phyloP scores from a whole-genome alignment of 192 early-diverging fungal species.

The Entomortierella chlamydospora region DNA sequence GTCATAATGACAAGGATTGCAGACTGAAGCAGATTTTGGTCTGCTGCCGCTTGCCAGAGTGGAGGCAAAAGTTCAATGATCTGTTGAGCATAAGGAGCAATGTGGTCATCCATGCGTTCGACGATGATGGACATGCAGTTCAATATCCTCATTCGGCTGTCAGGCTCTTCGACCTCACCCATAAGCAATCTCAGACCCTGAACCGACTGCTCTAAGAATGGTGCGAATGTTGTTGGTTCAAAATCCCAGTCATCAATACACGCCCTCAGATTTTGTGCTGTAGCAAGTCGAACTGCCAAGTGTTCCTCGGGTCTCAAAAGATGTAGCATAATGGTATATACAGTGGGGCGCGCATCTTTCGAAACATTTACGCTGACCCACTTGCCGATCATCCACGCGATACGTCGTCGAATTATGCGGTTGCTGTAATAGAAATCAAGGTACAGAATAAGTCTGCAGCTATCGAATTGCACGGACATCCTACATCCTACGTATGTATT shows the following conservation, averaged over 20 bases:
- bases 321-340: constrained; percentile 80
- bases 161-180: constrained; percentile 76
- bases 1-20: constrained; percentile 82
- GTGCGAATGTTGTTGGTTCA: constrained; percentile 72
- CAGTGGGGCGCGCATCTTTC: constrained; percentile 66
- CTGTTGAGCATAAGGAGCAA: constrained; percentile 76
- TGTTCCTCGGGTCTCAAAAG: constrained; percentile 78
- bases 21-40: constrained; percentile 85
- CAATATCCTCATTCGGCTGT: constrained; percentile 80
- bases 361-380: constrained; percentile 87
- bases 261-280: constrained; percentile 70
- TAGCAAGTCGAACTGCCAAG: constrained; percentile 83
- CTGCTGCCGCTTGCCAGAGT: constrained; percentile 81
- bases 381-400: constrained; percentile 85
- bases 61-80: constrained; percentile 82
- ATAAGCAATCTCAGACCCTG: constrained; percentile 69
- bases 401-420: constrained; percentile 70
- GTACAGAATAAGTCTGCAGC: no score
- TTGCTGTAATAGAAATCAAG: constrained; percentile 36
- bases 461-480: no score
- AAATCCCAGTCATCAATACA: constrained; percentile 94
- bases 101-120: constrained; percentile 81
- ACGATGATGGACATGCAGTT: constrained; percentile 80
- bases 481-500: not conserved
- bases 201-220: constrained; percentile 73